Evolutionary conservation across 2,329 filamentous ascomycete species (phyloP).

Genomic region (Verticillium albo-atrum): DNA sequence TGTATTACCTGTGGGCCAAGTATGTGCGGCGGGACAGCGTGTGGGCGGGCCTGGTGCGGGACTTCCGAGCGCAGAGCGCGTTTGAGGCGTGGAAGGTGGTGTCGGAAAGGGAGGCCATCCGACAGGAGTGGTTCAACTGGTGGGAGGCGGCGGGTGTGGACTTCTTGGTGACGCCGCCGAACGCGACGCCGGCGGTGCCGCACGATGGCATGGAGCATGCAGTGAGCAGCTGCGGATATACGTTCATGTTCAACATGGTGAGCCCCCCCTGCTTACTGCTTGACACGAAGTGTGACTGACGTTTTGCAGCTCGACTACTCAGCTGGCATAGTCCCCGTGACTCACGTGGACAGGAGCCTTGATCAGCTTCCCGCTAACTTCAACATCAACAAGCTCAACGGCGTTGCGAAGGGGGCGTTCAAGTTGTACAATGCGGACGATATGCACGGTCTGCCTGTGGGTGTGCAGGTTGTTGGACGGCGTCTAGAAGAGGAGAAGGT

Average conservation of each 20-base stretch:
- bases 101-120: conserved; percentile 70
- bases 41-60: conserved; percentile 72
- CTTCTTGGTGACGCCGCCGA: conserved; percentile 77
- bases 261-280: conserved; percentile 21
- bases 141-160: conserved; percentile 72
- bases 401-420: conserved; percentile 77
- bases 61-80: conserved; percentile 70
- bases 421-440: conserved; percentile 75
- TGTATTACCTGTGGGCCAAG: conserved; percentile 88
- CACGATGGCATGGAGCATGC: conserved; percentile 84
- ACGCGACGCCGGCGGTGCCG: conserved; percentile 84
- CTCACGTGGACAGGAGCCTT: conserved; percentile 67
- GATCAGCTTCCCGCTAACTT: conserved; percentile 63
- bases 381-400: conserved; percentile 63
- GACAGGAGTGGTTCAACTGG: conserved; percentile 77
- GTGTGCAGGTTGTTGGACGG: conserved; percentile 76
- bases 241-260: conserved; percentile 86
- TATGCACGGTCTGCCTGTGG: conserved; percentile 87
- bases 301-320: conserved; percentile 71
- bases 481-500: conserved; percentile 86
- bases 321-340: conserved; percentile 77
- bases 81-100: conserved; percentile 82
- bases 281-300: background rate
- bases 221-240: conserved; percentile 84
- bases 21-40: conserved; percentile 72